A percentile compares a stretch with the other conserved stretches of the same genome.
Conservation (phyloP, 148 eudicot genomes). For the Spergularia marina region DNA sequence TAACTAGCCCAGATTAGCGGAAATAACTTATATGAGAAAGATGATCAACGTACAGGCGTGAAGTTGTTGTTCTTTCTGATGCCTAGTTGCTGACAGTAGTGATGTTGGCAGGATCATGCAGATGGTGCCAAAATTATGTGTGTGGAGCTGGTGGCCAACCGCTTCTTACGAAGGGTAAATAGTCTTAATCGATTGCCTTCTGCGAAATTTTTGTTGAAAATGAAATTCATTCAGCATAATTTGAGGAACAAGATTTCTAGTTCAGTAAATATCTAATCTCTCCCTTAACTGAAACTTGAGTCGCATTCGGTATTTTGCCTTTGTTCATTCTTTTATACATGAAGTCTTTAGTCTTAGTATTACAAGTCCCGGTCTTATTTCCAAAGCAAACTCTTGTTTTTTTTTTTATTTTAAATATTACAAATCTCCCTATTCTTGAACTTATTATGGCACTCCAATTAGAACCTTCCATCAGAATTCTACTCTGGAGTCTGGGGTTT, state of each 20-base stretch:
- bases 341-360: too few species aligned
- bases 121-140: conserved; percentile 57
- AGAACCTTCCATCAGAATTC: too few species aligned
- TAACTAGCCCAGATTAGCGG: neutral
- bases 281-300: too few species aligned
- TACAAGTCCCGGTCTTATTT: too few species aligned
- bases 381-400: too few species aligned
- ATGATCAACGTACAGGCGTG: neutral
- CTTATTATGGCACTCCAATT: too few species aligned
- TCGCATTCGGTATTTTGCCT: too few species aligned
- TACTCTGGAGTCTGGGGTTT: too few species aligned
- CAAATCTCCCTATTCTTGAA: too few species aligned
- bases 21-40: neutral
- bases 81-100: conserved; percentile 15
- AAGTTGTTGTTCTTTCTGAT: neutral
- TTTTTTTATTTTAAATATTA: too few species aligned
- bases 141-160: conserved; percentile 87
- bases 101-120: conserved; percentile 34
- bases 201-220: neutral
- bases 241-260: neutral
- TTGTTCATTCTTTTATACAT: too few species aligned
- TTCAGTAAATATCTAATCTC: too few species aligned
- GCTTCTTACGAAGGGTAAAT: conserved; percentile 85
- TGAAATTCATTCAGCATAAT: neutral
- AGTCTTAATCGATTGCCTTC: neutral